Percentiles rank a stretch among this genome's conserved stretches.
Evolutionary conservation across 1,284 basidiomycete genomes (phyloP).

Genomic region (Naganishia cerealis): DNA sequence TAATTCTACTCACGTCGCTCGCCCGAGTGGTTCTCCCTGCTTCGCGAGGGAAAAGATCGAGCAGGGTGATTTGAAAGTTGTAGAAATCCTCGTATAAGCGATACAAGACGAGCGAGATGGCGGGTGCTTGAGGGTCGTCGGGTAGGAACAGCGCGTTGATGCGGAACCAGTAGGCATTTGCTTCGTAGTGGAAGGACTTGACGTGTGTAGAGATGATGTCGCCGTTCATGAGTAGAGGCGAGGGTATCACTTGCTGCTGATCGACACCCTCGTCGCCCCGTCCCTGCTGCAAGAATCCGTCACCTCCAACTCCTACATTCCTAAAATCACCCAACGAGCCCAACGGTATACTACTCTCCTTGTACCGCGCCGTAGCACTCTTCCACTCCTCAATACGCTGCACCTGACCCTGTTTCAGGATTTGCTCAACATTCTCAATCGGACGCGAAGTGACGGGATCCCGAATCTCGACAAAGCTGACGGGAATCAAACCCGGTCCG

Average conservation of each 20-base stretch:
- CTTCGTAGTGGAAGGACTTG: conserved; percentile 93
- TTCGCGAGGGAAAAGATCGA: conserved; percentile 82
- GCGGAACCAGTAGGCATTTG: conserved; percentile 96
- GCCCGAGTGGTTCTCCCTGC: conserved; percentile 65
- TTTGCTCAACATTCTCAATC: conserved; percentile 66
- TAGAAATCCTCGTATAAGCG: conserved; percentile 98
- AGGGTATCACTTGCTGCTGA: neutral
- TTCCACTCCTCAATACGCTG: conserved; percentile 99
- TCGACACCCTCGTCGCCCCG: neutral
- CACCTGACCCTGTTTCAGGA: conserved; percentile 80
- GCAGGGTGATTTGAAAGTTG: conserved; percentile 88
- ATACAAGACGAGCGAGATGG: conserved; percentile 84
- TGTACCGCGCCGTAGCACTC: conserved; percentile 88
- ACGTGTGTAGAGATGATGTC: conserved; percentile 85
- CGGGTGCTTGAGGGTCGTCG: conserved; percentile 65
- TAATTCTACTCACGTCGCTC: conserved; percentile 35
- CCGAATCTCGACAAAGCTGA: conserved; percentile 91
- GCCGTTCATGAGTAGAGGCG: conserved; percentile 54
- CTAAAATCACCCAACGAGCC: conserved; percentile 74
- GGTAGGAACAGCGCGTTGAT: conserved; percentile 85
- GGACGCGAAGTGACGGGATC: conserved; percentile 82
- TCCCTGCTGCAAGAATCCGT: neutral
- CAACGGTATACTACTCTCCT: conserved; percentile 90
- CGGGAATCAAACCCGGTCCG: conserved; percentile 92
- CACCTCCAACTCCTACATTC: conserved; percentile 13